Evolutionary conservation across 352 stramenopile genomes (phyloP), one percentile per base, ranked within the genome.

Genomic region (Thraustotheca clavata): DNA sequence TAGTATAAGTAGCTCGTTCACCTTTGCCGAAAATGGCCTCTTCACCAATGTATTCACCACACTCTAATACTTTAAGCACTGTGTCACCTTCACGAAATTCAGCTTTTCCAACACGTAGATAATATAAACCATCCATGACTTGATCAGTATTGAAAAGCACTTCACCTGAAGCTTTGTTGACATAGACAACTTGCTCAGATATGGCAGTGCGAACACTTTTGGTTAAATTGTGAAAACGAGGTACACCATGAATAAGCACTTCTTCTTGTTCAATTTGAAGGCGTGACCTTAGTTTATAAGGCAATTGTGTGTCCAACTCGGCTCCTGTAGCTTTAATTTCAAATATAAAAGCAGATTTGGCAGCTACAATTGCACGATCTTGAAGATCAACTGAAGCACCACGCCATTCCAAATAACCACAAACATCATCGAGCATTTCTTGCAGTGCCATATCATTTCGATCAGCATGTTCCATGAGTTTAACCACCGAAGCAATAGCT

Each of bases 381-480:
- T 54, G 18, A n/a, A 65, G 41, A 26, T 65, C 57, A 32, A 54
- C 18, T 40, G n/a, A 40, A n/a, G 57, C 57, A 33, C 39, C 26
- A 12, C 57, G 57, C 57, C 57, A 65, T 22, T 65, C 57, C 27
- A 65, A 43, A 46, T 65, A 65, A 11, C 57, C 57, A 35, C 57
- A 65, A 18, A 65, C 57, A 20, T 65, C 57, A 33, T 65, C 57
- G 38, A 65, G 57, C 22, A 43, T 43, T 41, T 65, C 57, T 65
- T 65, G 57, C 16, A 65, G 57, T 5, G 57, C 57, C 57, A 65
- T 65, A 46, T 65, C 35, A 20, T 65, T 65, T 29, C 57, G 57
- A 54, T 65, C 57, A 3, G 57, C 57, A 27, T 65, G 57, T 16
- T 65, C 57, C 57, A 65, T 65, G 38, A 65, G 57, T 32, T 65